These are phyloP conservation scores for Castanospermum australe DNA, from an alignment of 306 rosid genomes.

Conservation along the genomic window DNA sequence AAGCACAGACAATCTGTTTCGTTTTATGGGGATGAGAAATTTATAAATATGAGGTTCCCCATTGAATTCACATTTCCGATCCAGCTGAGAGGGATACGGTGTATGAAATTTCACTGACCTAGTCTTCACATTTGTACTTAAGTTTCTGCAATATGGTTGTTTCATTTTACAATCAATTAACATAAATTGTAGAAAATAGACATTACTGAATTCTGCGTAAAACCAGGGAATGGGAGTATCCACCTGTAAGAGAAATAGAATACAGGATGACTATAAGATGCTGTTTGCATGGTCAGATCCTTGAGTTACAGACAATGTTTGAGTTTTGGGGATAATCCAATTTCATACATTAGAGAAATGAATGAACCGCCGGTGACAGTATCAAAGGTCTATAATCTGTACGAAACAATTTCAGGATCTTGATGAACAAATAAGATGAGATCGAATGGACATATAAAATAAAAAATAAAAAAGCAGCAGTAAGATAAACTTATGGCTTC, in stretches of 20 bases:
- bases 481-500: not conserved
- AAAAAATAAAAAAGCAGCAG: not conserved
- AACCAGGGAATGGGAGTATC: not conserved
- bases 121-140: slow-evolving; percentile 26
- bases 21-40: slow-evolving; percentile 17
- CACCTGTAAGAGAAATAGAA: slow-evolving; percentile 49
- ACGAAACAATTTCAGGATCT: not conserved
- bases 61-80: slow-evolving; percentile 27
- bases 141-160: slow-evolving; percentile 45
- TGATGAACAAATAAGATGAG: not conserved
- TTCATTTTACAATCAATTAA: slow-evolving; percentile 16
- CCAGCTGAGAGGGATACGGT: slow-evolving; percentile 33
- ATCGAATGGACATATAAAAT: not conserved
- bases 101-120: slow-evolving; percentile 35
- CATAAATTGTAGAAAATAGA: slow-evolving; percentile 1
- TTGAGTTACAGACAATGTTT: slow-evolving; percentile 5
- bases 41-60: slow-evolving; percentile 35
- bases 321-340: slow-evolving; percentile 29
- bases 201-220: not conserved
- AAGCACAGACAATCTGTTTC: slow-evolving; percentile 47
- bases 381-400: slow-evolving; percentile 11
- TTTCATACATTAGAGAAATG: not conserved
- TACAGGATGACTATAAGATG: slow-evolving; percentile 34
- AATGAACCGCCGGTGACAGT: not conserved
- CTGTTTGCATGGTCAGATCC: slow-evolving; percentile 44